Evolutionary conservation across 352 stramenopile genomes (phyloP).

Genomic region (Phytopythium cucurbitacearum): DNA sequence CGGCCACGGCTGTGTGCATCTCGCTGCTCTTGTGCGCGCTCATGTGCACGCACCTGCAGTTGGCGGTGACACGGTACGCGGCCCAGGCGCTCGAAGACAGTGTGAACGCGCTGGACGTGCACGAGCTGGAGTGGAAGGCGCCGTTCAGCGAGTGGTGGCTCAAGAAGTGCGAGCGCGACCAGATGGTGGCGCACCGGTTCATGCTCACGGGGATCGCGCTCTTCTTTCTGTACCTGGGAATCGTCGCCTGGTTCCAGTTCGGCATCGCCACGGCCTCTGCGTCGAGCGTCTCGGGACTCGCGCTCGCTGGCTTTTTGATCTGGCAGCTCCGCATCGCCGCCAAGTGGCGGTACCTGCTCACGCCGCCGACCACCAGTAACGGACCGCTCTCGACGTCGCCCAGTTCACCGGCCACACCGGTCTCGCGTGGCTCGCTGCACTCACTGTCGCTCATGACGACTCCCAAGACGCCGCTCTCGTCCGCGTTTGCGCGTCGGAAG

Average conservation of each 20-base stretch:
- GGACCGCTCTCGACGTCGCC: constrained; percentile 7
- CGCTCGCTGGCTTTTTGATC: constrained; percentile 37
- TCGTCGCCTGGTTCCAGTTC: constrained; percentile 73
- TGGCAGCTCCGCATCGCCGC: constrained; percentile 73
- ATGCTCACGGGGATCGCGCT: constrained; percentile 57
- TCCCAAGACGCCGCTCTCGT: neutral
- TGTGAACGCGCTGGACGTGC: constrained; percentile 39
- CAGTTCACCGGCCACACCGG: neutral
- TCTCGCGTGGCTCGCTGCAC: neutral
- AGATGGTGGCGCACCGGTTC: constrained; percentile 70
- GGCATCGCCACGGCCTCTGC: constrained; percentile 28
- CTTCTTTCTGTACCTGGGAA: constrained; percentile 68
- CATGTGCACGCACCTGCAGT: constrained; percentile 61
- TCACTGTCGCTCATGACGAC: neutral
- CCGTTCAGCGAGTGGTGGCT: constrained; percentile 72
- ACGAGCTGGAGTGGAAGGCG: constrained; percentile 43
- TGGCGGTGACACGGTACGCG: constrained; percentile 67
- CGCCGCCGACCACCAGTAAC: constrained; percentile 23
- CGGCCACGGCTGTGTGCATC: constrained; percentile 46
- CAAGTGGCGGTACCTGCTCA: constrained; percentile 71
- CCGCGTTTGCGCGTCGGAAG: neutral
- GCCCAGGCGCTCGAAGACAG: constrained; percentile 46
- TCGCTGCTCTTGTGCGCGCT: constrained; percentile 53
- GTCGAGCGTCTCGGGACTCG: constrained; percentile 40
- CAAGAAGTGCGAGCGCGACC: constrained; percentile 56